Conservation (phyloP, 106 monocot genomes). For the Hemerocallis citrina region DNA sequence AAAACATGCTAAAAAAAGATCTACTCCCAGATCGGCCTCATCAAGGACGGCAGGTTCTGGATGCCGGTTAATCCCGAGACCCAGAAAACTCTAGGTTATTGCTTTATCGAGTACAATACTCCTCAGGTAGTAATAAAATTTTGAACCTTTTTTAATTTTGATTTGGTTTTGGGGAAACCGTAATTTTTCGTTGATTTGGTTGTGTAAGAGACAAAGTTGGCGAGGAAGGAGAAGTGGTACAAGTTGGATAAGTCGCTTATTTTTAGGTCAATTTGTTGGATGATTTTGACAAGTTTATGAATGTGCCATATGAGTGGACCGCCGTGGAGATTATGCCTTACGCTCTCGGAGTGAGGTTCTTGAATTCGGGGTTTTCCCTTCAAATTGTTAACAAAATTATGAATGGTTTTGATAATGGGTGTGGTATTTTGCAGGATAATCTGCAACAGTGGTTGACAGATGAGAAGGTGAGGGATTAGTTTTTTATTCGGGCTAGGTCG, state of each 20-base stretch:
- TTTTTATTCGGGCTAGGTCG: slow-evolving; percentile 76
- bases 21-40: slow-evolving; percentile 59
- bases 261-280: slow-evolving; percentile 72
- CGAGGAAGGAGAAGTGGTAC: slow-evolving; percentile 81
- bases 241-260: slow-evolving; percentile 88
- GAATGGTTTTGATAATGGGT: neutral
- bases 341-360: slow-evolving; percentile 49
- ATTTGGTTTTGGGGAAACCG: too few species aligned
- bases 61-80: slow-evolving; percentile 73
- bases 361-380: neutral
- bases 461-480: slow-evolving; percentile 86
- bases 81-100: slow-evolving; percentile 70
- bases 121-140: slow-evolving; percentile 38
- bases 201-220: slow-evolving; percentile 78
- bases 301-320: slow-evolving; percentile 81
- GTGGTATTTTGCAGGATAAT: slow-evolving; percentile 55
- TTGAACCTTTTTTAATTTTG: too few species aligned
- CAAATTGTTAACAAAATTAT: too few species aligned
- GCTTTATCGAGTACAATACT: slow-evolving; percentile 82
- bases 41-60: slow-evolving; percentile 65
- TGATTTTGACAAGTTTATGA: slow-evolving; percentile 86
- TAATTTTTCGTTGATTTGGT: too few species aligned
- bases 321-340: slow-evolving; percentile 88
- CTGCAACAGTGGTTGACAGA: slow-evolving; percentile 82
- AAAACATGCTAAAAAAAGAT: slow-evolving; percentile 69